Evolutionary conservation across 768 basidiomycete species (phyloP).

Genomic region (Russula abietina): DNA sequence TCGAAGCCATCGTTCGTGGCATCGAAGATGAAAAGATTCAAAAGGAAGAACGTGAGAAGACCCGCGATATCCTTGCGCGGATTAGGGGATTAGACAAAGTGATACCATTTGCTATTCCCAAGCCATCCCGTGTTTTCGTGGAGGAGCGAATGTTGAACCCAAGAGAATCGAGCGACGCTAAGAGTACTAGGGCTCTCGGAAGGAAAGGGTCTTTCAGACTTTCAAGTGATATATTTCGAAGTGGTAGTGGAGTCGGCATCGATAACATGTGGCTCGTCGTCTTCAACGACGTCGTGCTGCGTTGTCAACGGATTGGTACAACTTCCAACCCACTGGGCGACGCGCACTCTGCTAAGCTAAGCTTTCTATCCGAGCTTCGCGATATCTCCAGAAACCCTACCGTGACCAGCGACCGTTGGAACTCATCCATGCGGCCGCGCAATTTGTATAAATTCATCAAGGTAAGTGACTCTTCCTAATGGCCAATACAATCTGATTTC

Average conservation of each 20-base stretch:
- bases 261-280: constrained; percentile 86
- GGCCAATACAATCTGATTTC: constrained; percentile 9
- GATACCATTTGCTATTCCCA: constrained; percentile 85
- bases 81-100: constrained; percentile 96
- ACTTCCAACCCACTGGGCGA: constrained; percentile 77
- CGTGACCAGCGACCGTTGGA: constrained; percentile 53
- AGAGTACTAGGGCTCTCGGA: constrained; percentile 52
- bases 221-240: constrained; percentile 78
- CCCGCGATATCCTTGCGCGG: constrained; percentile 89
- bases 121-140: constrained; percentile 80
- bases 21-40: constrained; percentile 98
- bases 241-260: constrained; percentile 37
- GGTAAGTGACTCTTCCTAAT: constrained; percentile 38
- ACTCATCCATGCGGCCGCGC: constrained; percentile 70
- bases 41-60: constrained; percentile 92
- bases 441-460: constrained; percentile 93
- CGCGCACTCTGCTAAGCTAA: constrained; percentile 61
- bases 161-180: constrained; percentile 28
- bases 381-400: constrained; percentile 81
- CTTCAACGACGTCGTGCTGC: constrained; percentile 92
- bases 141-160: constrained; percentile 61
- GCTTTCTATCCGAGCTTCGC: constrained; percentile 72
- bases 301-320: constrained; percentile 85
- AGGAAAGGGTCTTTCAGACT: constrained; percentile 85
- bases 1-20: constrained; percentile 90